Evolutionary conservation across 2,329 filamentous ascomycete genomes (phyloP), one percentile per base, ranked within the genome.

Genomic region (Pseudogymnoascus sp.): DNA sequence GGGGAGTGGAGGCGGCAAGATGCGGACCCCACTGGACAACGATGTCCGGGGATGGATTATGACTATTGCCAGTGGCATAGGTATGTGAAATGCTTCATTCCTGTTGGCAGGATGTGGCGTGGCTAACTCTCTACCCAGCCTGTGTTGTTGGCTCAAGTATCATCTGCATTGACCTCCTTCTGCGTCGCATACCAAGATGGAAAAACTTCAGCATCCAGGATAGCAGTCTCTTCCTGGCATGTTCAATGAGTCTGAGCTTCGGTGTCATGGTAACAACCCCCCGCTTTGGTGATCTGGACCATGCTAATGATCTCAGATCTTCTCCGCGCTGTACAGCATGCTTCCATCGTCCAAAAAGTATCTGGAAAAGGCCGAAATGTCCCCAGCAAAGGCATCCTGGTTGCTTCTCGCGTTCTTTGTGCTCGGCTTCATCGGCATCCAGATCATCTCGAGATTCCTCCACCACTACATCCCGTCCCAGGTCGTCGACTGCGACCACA

Each of bases 21-120:
- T 54, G 43, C 9, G n/a, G 30, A 36, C 54, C 12, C n/a, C 54
- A 41, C 33, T 88, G 66, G 81, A 86, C 72, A 94, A 93, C 77
- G 93, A 97, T 77, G 87, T 87, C 65, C 85, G 92, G 65, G 93
- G 94, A 70, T 97, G 93, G 93, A 87, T 97, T 68, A 90, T 97
- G 89, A 86, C 82, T 70, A 80, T 92, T 66, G 90, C 92, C 74
- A 96, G 92, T 71, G 86, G 92, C 60, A 75, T 85, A 65, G 84
- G 84, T 86, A 69, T 62, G 81, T 78, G 62, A 18, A 37, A 16
- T 8, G 16, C 50, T 8, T 25, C n/a, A 1, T 54, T 11, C 4
- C 25, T 50, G 5, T 30, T 41, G 59, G 61, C 57, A 54, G 20
- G 38, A 7, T 38, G 14, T 28, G 2, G 22, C 12, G 9, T 7